Evolutionary conservation across 805 yeast genomes (phyloP).

Genomic region (Hanseniaspora guilliermondii): DNA sequence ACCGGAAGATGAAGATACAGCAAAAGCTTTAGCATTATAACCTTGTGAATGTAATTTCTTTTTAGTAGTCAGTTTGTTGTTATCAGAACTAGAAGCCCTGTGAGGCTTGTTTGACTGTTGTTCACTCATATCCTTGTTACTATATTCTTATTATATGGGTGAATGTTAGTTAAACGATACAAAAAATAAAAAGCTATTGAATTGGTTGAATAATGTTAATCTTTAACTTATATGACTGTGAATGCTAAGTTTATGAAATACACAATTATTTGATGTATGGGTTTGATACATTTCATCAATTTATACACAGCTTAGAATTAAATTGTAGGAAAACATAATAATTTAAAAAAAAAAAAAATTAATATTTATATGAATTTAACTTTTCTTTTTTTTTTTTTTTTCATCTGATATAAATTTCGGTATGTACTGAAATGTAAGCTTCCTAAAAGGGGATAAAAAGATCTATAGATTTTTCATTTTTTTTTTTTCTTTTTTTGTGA

Average conservation of each 20-base stretch:
- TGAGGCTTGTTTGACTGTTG: conserved; percentile 12
- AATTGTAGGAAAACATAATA: no score
- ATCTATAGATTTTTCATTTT: not conserved
- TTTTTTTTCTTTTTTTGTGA: not conserved
- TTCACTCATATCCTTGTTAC: conserved; percentile 5
- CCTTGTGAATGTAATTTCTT: conserved; percentile 84
- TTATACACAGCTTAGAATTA: no score
- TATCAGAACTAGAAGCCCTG: conserved; percentile 11
- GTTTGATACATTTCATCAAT: no score
- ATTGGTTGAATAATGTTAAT: no score
- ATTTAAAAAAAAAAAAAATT: no score
- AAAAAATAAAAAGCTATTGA: no score
- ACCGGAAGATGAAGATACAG: conserved; percentile 64
- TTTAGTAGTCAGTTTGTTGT: conserved; percentile 43
- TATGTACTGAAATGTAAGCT: not conserved
- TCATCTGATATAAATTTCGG: no score
- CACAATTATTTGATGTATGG: no score
- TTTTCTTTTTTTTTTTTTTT: not conserved
- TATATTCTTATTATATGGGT: no score
- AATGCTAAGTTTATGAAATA: no score
- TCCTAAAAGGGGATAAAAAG: not conserved
- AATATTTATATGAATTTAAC: not conserved
- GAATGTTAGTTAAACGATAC: no score
- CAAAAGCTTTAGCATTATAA: conserved; percentile 70
- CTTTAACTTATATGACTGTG: no score